Evolutionary conservation across 2,329 filamentous ascomycete species (phyloP), one percentile per base, ranked within the genome.

Genomic region (Neofusicoccum kwambonambiense): DNA sequence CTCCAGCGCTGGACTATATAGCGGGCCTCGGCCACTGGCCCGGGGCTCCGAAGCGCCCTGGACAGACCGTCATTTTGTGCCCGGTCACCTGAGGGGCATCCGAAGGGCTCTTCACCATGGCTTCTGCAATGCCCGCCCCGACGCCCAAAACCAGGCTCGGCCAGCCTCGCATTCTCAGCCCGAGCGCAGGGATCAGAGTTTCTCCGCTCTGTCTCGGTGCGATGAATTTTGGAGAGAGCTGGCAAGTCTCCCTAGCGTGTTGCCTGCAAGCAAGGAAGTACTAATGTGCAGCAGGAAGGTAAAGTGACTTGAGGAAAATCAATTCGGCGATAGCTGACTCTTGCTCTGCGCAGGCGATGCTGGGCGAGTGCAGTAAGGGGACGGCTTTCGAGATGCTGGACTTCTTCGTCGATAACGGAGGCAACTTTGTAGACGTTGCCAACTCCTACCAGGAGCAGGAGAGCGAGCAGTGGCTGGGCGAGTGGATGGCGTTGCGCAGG

Each of bases 321-420:
- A 31, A 31, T 31, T 1, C 27, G 27, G 27, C 27, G 27, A 31
- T 7, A 31, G 7, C 6, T 31, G 27, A 31, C 27, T 5, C 27
- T 5, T 31, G 27, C 27, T 31, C 27, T 31, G 27, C 6, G 27
- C 41, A 60, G 56, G 42, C 27, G n/a, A 47, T 60, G 41, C 50
- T 60, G 15, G 56, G 56, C n/a, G 56, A 60, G 15, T 60, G 42
- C 17, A 64, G 71, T 72, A 86, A 90, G 72, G 80, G 85, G 54
- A 83, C 82, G 1, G 82, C 85, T 1, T 88, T 90, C 69, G 78
- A 81, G 17, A 85, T 92, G 34, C 81, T 91, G 6, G 89, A 91
- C 70, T 86, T 84, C 72, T 91, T 86, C 77, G 86, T 84, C 65
- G 81, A 83, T 4, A 82, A 87, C 0, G 87, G 87, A 4, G 89